These are phyloP conservation scores for Aspergillus saccharolyticus DNA, from an alignment of 495 filamentous ascomycete genomes.

Conservation along the genomic window DNA sequence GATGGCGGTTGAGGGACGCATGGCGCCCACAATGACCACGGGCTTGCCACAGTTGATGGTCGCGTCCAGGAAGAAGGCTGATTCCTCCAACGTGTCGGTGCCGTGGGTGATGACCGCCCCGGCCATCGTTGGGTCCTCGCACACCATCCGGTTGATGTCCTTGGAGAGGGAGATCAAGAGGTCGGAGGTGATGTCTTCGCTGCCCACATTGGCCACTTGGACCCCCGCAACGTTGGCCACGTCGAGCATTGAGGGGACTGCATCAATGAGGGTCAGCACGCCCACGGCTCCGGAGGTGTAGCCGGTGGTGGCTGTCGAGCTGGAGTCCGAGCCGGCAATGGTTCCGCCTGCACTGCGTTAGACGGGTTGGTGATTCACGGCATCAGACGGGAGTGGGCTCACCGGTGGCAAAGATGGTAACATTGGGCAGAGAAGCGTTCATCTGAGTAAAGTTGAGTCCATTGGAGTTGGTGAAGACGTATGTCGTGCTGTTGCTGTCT, in stretches of 20 bases:
- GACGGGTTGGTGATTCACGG: background rate
- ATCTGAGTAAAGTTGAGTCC: slow-evolving; percentile 35
- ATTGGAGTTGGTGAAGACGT: slow-evolving; percentile 31
- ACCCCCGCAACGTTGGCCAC: slow-evolving; percentile 46
- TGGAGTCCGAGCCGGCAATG: slow-evolving; percentile 39
- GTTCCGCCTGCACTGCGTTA: slow-evolving; percentile 35
- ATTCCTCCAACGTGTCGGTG: slow-evolving; percentile 48
- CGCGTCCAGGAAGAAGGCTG: slow-evolving; percentile 46
- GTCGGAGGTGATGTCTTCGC: slow-evolving; percentile 33
- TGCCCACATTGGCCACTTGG: slow-evolving; percentile 38
- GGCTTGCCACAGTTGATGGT: slow-evolving; percentile 45
- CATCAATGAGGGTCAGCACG: slow-evolving; percentile 35
- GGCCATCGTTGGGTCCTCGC: slow-evolving; percentile 36
- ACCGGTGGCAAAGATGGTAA: slow-evolving; percentile 48
- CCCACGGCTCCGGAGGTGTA: slow-evolving; percentile 42
- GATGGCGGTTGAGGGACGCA: slow-evolving; percentile 47
- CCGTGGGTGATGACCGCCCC: slow-evolving; percentile 48
- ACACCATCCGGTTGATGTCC: slow-evolving; percentile 36
- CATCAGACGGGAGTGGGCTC: background rate
- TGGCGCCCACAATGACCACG: slow-evolving; percentile 45
- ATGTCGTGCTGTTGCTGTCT: slow-evolving; percentile 16
- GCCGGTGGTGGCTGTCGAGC: slow-evolving; percentile 43
- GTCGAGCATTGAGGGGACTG: slow-evolving; percentile 38
- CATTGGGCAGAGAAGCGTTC: slow-evolving; percentile 43
- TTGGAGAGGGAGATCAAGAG: slow-evolving; percentile 40